A percentile compares a stretch with the other conserved stretches of the same genome.
Conservation (phyloP, 371 early-diverging fungal species). For the Mucor racemosus region DNA sequence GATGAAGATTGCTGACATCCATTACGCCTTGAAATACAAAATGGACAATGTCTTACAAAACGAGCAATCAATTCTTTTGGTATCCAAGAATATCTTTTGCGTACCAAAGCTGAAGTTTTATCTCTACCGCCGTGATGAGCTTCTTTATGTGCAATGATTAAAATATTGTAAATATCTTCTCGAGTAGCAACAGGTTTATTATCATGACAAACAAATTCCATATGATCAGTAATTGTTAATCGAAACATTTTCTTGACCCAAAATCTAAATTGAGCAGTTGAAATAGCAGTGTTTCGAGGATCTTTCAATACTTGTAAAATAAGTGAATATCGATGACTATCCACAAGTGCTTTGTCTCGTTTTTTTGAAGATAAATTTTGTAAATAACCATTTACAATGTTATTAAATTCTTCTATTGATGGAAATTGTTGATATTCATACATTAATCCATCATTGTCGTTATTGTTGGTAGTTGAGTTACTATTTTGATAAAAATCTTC, state of each 20-base stretch:
- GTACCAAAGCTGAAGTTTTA: conserved; percentile 67
- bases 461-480: neutral
- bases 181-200: conserved; percentile 66
- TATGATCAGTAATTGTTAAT: conserved; percentile 34
- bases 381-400: conserved; percentile 56
- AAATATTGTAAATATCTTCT: conserved; percentile 60
- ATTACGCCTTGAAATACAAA: conserved; percentile 53
- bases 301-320: conserved; percentile 63
- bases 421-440: conserved; percentile 47
- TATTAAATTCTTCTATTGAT: conserved; percentile 39
- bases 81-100: conserved; percentile 60
- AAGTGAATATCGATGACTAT: conserved; percentile 55
- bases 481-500: neutral
- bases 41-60: conserved; percentile 63
- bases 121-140: conserved; percentile 69
- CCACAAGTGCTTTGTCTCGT: conserved; percentile 64
- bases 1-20: conserved; percentile 24
- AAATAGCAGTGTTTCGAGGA: conserved; percentile 65
- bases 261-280: conserved; percentile 69
- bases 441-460: conserved; percentile 4
- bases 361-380: conserved; percentile 63
- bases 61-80: conserved; percentile 66
- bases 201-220: conserved; percentile 57
- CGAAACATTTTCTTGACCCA: conserved; percentile 75
- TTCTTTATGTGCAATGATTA: conserved; percentile 61